phyloP scores from a whole-genome alignment of 208 protist genomes.

The Leishmania aethiopica region DNA sequence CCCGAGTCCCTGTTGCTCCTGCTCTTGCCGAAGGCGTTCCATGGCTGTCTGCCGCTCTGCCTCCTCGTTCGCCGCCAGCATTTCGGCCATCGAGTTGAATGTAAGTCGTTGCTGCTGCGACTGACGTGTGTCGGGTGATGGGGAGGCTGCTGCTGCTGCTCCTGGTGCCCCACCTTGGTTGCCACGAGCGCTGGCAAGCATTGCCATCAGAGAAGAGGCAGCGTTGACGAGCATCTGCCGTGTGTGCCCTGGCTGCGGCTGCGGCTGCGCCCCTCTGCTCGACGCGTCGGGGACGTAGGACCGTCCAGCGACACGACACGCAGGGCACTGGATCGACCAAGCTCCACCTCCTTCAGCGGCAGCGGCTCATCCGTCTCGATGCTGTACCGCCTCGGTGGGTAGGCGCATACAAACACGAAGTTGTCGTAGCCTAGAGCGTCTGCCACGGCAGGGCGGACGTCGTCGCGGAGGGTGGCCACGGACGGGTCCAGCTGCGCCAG shows the following conservation, averaged over 20 bases:
- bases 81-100: constrained; percentile 59
- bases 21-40: constrained; percentile 28
- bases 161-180: background rate
- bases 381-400: constrained; percentile 55
- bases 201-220: constrained; percentile 26
- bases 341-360: constrained; percentile 41
- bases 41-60: constrained; percentile 36
- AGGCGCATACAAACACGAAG: constrained; percentile 62
- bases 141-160: background rate
- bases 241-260: constrained; percentile 8
- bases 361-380: constrained; percentile 42
- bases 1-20: constrained; percentile 11
- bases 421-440: constrained; percentile 28
- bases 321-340: constrained; percentile 50
- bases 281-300: constrained; percentile 5
- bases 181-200: constrained; percentile 7
- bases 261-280: background rate
- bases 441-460: constrained; percentile 50
- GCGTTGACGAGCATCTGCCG: constrained; percentile 17
- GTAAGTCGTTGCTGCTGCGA: constrained; percentile 8
- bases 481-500: constrained; percentile 36
- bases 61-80: constrained; percentile 46
- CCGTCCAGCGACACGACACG: constrained; percentile 52
- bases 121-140: background rate
- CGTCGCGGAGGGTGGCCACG: constrained; percentile 42